Percentiles rank a stretch among this genome's conserved stretches.
phyloP scores from a whole-genome alignment of 2,329 filamentous ascomycete species.

The Coleophoma eucalyptorum region DNA sequence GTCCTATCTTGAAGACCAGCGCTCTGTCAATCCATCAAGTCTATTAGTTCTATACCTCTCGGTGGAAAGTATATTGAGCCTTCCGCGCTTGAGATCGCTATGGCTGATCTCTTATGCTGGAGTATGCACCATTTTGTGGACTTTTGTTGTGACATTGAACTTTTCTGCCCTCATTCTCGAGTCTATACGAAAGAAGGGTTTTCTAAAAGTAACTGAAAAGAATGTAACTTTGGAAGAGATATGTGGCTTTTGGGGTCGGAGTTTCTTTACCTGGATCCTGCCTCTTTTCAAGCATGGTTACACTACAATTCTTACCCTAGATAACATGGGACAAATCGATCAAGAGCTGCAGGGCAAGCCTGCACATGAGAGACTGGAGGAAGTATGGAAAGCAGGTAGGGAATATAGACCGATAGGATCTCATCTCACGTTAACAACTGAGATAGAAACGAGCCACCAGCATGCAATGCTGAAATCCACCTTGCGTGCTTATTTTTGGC shows the following conservation, averaged over 20 bases:
- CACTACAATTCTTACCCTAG: conserved; percentile 17
- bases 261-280: conserved; percentile 28
- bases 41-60: too few species aligned
- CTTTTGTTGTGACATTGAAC: too few species aligned
- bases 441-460: neutral
- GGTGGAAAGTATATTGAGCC: neutral
- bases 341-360: neutral
- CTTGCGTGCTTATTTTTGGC: conserved; percentile 1
- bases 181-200: neutral
- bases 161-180: neutral
- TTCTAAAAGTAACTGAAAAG: neutral
- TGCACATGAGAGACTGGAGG: too few species aligned
- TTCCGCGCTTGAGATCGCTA: neutral
- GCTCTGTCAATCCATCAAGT: too few species aligned
- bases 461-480: conserved; percentile 8
- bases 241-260: conserved; percentile 23
- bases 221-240: neutral
- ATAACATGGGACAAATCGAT: conserved; percentile 13
- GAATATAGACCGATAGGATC: neutral
- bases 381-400: neutral
- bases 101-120: neutral
- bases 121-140: too few species aligned
- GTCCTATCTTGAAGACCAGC: too few species aligned
- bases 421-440: neutral
- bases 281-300: conserved; percentile 23